These are phyloP conservation scores for Tuber umbilicatum DNA, from an alignment of 495 filamentous ascomycete genomes.

Conservation along the genomic window DNA sequence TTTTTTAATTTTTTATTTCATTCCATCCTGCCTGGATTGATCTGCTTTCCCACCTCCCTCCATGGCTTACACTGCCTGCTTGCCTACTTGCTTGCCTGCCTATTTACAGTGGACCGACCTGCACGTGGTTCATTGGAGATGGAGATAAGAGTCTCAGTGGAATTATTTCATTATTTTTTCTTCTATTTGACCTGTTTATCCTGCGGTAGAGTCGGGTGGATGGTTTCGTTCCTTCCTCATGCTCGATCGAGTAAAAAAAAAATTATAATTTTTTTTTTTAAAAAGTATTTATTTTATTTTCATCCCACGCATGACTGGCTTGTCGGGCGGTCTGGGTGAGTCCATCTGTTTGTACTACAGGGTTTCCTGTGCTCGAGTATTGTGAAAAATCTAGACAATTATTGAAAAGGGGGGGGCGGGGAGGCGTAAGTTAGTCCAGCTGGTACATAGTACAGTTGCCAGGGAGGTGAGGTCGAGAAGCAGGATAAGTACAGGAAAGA, in stretches of 20 bases:
- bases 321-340: background rate
- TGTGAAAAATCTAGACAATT: background rate
- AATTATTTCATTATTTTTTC: background rate
- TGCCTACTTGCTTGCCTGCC: background rate
- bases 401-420: conserved; percentile 1
- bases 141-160: background rate
- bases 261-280: too few relatives aligned
- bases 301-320: background rate
- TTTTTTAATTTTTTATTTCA: background rate
- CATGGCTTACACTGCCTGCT: background rate
- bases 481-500: background rate
- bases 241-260: background rate
- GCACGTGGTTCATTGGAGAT: conserved; percentile 1
- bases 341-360: background rate
- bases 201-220: background rate
- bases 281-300: background rate
- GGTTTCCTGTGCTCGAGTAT: background rate
- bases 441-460: background rate
- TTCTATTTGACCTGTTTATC: background rate
- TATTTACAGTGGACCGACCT: background rate
- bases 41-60: background rate
- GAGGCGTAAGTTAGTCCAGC: background rate
- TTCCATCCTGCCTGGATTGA: background rate
- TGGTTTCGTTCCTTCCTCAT: background rate
- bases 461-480: conserved; percentile 3